Evolutionary conservation across 1,284 basidiomycete genomes (phyloP), one percentile per base, ranked within the genome.

Genomic region (Irpex sp.): DNA sequence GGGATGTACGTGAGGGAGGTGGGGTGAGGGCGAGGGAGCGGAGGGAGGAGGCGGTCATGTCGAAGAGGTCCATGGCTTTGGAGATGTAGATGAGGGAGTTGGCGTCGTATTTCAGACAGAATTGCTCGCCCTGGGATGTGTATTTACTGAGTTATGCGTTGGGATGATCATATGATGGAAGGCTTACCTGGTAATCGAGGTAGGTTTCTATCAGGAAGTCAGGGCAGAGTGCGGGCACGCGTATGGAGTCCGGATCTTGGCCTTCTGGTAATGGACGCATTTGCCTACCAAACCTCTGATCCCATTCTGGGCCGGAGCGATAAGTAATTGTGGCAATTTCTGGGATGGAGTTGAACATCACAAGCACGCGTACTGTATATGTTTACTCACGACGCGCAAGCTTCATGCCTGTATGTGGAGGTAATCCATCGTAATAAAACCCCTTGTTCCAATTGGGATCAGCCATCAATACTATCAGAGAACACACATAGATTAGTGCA

Each of bases 301-400:
- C 97, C 96, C 96, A 99, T 76, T 99, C 96, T 4, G 97, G 96
- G 1, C 97, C 97, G 7, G 96, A 98, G 28, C 97, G 89, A 75
- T 99, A 99, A 0, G 97, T 99, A 72, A 99, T 98, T 0, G 97
- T 99, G 5, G 97, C 97, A 67, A 99, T 98, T 78, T 99, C 93
- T 95, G 69, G 7, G 57, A 58, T 35, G 21, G 33, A 18, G 56
- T 36, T 21, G 51, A 10, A 45, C 65, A 58, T 21, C 23, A 23
- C 23, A 23, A 23, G 23, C 23, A 23, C 23, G 23, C 23, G 23
- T 23, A 23, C 23, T 23, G 23, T 23, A 23, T 23, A 23, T 23
- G 4, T 23, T 23, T 23, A 23, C 92, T 70, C 73, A 94, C 93
- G 96, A 64, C 96, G 85, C 16, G 96, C 97, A 37, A 99, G 84